These are phyloP conservation scores for Staphylotrichum longicolle DNA, from an alignment of 495 filamentous ascomycete genomes.

Conservation along the genomic window DNA sequence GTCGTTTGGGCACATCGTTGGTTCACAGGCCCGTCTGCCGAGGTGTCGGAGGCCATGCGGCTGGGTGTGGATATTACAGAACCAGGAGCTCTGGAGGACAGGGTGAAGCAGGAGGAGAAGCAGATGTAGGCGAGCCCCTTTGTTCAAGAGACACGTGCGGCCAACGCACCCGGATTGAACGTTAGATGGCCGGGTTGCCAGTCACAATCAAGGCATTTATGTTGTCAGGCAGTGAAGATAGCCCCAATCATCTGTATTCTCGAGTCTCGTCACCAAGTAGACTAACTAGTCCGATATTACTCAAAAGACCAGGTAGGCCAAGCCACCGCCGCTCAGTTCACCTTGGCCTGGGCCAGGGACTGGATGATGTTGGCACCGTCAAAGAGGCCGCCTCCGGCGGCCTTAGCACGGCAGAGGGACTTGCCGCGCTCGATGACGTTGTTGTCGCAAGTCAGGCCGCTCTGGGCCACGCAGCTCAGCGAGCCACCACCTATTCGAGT, in stretches of 20 bases:
- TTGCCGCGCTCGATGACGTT: conserved; percentile 32
- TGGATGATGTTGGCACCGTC: conserved; percentile 27
- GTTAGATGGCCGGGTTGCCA: no score
- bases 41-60: conserved; percentile 51
- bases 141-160: no score
- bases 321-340: conserved; percentile 15
- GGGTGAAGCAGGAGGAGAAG: conserved; percentile 32
- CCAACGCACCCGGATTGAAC: no score
- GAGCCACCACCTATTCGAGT: conserved; percentile 19
- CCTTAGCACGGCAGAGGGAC: conserved; percentile 28
- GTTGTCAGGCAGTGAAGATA: conserved; percentile 26
- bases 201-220: no score
- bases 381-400: conserved; percentile 23
- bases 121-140: no score
- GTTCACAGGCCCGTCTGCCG: conserved; percentile 57
- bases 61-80: conserved; percentile 48
- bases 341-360: conserved; percentile 22
- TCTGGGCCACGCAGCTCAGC: conserved; percentile 31
- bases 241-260: no score
- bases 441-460: conserved; percentile 27
- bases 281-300: not conserved
- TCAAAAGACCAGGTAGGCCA: no score
- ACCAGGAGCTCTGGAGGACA: conserved; percentile 48
- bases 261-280: not conserved
- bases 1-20: conserved; percentile 50